Base-by-base conservation (phyloP, 2,329 filamentous ascomycete genomes). In the Aureobasidium sp. region DNA sequence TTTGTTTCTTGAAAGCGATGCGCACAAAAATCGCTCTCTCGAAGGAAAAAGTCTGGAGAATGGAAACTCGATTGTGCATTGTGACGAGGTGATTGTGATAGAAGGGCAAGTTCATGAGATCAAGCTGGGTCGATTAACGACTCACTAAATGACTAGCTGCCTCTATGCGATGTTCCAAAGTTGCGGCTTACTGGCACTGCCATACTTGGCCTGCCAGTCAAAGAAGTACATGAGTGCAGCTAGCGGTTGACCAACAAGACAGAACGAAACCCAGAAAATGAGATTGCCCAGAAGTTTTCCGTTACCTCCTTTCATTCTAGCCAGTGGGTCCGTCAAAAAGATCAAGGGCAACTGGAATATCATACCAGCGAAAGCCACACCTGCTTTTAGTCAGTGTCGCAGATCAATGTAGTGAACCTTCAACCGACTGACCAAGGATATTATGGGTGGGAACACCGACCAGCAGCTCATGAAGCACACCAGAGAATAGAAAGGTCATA, bases 121-220 rank as follows among this genome's bases (percentile, higher is more conserved):
- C n/a, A 5, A 21, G n/a, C 41, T 10, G 6, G 5, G 7, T 21
- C n/a, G 25, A 29, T 7, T 41, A n/a, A 6, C n/a, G 10, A 42
- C 39, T 42, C 39, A 25, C 25, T 16, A 2, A 7, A 15, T 10
- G 27, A 25, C 27, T 48, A 6, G 6, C 45, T 48, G 45, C 25
- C 27, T 48, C 15, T 47, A 48, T 48, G 29, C 27, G 27, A 41
- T 37, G 11, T 32, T 47, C 62, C 62, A 65, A n/a, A 65, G 32
- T 30, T 63, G 59, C 7, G 64, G 62, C 34, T 63, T 65, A 39
- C 62, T 65, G 53, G 55, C 64, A 49, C 62, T 64, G 13, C 94
- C 94, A 72, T 96, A 97, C 78, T 97, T 97, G 61, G 91, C 91
- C 76, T 97, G 93, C 93, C 94, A 99, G 1, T 92, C 92, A 72